These are phyloP conservation scores for Globisporangium camurandrum DNA, from an alignment of 352 stramenopile species.

Conservation along the genomic window DNA sequence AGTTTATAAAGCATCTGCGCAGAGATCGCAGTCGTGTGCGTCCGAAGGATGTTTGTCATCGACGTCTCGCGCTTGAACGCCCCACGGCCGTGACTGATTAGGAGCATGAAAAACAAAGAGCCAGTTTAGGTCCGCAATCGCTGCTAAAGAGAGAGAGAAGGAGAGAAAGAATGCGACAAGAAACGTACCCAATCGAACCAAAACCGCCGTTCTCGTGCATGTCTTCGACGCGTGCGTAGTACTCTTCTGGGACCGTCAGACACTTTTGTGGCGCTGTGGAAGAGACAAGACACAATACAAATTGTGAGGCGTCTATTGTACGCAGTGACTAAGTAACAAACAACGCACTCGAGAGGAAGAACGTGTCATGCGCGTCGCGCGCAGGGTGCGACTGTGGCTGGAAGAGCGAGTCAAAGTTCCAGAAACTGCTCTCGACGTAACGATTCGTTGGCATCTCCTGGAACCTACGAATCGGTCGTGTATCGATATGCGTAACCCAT, in stretches of 20 bases:
- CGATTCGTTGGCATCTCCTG: conserved; percentile 99
- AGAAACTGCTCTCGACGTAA: conserved; percentile 99
- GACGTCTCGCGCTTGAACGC: conserved; percentile 94
- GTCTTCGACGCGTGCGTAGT: conserved; percentile 97
- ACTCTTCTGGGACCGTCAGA: conserved; percentile 94
- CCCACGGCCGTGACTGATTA: conserved; percentile 52
- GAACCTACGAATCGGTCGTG: conserved; percentile 73
- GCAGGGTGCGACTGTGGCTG: conserved; percentile 99
- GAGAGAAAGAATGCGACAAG: not conserved
- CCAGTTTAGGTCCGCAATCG: not conserved
- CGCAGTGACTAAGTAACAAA: not conserved
- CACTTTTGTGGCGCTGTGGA: conserved; percentile 59
- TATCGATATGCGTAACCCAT: not conserved
- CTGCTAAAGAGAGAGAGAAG: not conserved
- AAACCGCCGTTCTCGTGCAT: conserved; percentile 97
- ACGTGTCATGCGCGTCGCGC: conserved; percentile 99
- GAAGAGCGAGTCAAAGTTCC: conserved; percentile 99
- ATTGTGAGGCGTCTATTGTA: not conserved
- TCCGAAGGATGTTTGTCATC: conserved; percentile 98
- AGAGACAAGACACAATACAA: not conserved
- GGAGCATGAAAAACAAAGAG: not conserved
- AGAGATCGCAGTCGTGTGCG: conserved; percentile 99
- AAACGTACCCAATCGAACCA: conserved; percentile 94
- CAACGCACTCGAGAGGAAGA: conserved; percentile 95
- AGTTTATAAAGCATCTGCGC: conserved; percentile 99